Conservation (phyloP, 75 land plant species). For the Sequoiadendron giganteum region DNA sequence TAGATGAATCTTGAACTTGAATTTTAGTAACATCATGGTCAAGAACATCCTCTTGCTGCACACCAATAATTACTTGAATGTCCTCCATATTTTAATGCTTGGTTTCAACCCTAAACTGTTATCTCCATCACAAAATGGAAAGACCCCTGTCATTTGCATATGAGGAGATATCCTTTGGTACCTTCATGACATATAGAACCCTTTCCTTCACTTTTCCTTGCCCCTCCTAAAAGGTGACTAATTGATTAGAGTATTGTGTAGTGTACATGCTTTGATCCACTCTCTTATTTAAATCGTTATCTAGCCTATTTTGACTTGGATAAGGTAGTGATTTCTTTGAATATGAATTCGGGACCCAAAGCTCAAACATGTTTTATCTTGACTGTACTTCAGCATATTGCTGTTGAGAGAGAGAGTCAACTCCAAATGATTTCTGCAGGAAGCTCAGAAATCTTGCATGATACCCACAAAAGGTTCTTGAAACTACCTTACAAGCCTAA, state of each 20-base stretch:
- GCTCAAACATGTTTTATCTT: not conserved
- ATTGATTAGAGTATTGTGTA: not conserved
- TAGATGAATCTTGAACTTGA: not conserved
- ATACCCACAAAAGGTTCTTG: no score
- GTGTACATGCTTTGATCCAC: not conserved
- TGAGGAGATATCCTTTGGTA: no score
- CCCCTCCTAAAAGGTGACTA: not conserved
- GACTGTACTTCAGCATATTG: not conserved
- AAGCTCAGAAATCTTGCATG: not conserved
- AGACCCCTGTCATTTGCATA: no score
- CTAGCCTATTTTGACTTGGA: not conserved
- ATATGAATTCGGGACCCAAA: not conserved
- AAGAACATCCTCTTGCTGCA: no score
- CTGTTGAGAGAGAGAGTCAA: not conserved
- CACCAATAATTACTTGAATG: no score
- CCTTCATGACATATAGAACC: not conserved
- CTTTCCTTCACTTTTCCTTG: not conserved
- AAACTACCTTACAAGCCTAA: no score
- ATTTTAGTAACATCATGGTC: no score
- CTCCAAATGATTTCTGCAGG: constrained; percentile 5
- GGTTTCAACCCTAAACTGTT: no score
- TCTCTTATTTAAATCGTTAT: not conserved
- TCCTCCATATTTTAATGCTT: no score
- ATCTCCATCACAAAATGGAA: no score
- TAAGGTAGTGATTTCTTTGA: not conserved